A percentile compares a stretch with the other conserved stretches of the same genome.
Evolutionary conservation across 306 rosid genomes (phyloP).

Genomic region (Carpinus fangiana): DNA sequence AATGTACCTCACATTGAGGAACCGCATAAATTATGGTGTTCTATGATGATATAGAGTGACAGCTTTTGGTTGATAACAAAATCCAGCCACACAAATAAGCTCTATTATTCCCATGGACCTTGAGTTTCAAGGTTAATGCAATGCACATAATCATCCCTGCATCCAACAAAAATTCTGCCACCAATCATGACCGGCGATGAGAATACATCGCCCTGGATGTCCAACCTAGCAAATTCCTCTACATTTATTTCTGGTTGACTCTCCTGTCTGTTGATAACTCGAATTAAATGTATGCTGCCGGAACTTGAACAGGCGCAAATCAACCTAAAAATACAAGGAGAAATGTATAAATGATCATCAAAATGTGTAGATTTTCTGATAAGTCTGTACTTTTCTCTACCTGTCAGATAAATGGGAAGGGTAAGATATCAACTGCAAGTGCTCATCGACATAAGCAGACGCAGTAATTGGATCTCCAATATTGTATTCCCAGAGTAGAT

Average conservation of each 20-base stretch:
- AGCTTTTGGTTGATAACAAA: too few relatives aligned
- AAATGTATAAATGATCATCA: not conserved
- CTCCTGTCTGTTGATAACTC: slow-evolving; percentile 28
- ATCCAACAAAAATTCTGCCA: slow-evolving; percentile 78
- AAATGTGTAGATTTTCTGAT: not conserved
- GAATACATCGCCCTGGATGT: slow-evolving; percentile 67
- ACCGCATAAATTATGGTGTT: too few relatives aligned
- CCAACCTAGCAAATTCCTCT: slow-evolving; percentile 58
- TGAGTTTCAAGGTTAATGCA: slow-evolving; percentile 54
- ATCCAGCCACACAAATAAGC: too few relatives aligned
- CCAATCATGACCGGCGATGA: slow-evolving; percentile 88
- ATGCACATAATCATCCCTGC: slow-evolving; percentile 77
- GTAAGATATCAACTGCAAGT: slow-evolving; percentile 45
- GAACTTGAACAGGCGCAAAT: slow-evolving; percentile 78
- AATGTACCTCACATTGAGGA: too few relatives aligned
- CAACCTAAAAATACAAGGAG: slow-evolving; percentile 44
- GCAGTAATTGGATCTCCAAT: slow-evolving; percentile 80
- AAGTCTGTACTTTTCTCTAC: slow-evolving; percentile 33
- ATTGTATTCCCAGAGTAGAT: slow-evolving; percentile 65
- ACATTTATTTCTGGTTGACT: slow-evolving; percentile 32
- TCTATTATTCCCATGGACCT: not conserved
- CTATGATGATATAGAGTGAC: too few relatives aligned
- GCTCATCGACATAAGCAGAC: slow-evolving; percentile 82
- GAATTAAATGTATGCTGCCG: slow-evolving; percentile 62
- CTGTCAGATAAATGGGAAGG: slow-evolving; percentile 53